Base-by-base conservation (phyloP, 2,329 filamentous ascomycete species). In the Bipolaris victoriae region DNA sequence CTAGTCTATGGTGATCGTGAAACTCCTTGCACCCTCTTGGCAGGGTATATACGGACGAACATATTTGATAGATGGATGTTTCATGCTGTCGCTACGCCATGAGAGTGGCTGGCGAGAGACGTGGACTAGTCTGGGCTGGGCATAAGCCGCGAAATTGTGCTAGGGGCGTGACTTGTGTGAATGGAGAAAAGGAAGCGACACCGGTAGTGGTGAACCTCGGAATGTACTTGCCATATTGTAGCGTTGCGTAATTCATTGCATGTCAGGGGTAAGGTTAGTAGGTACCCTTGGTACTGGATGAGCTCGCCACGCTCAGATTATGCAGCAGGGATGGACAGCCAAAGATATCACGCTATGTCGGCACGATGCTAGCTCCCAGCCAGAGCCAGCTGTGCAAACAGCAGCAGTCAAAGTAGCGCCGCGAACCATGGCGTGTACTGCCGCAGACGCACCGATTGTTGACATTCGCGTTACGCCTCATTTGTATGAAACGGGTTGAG, bases 401-500 rank as follows among this genome's bases (percentile, higher is more conserved):
- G 22, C 1, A n/a, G 5, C 20, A 15, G 35, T 40, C 33, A 18
- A 55, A 36, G 33, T 41, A 37, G 33, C 31, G 52, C 16, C 39
- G 47, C 26, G 40, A 22, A 46, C 26, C 31, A 44, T 39, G 18
- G 40, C 47, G n/a, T 55, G 39, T 48, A 35, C n/a, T 22, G 24
- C 54, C 54, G 54, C 43, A 45, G 49, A 56, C 54, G 49, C 43
- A 26, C 54, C 54, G 49, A 52, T 43, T 52, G 9, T 20, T 16
- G 31, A 39, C 47, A 29, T 29, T 29, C 16, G 43, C 15, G 49
- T 52, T 41, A 33, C 36, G 37, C 22, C 18, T 37, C 44, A 44
- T 56, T 46, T 48, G 54, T 39, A 35, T 52, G 53, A 55, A 56
- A 56, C 54, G 18, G 16, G n/a, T 52, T n/a, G 20, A 52, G 36